Base-by-base conservation (phyloP, 2,329 filamentous ascomycete genomes). In the Penicillium sumatraense region DNA sequence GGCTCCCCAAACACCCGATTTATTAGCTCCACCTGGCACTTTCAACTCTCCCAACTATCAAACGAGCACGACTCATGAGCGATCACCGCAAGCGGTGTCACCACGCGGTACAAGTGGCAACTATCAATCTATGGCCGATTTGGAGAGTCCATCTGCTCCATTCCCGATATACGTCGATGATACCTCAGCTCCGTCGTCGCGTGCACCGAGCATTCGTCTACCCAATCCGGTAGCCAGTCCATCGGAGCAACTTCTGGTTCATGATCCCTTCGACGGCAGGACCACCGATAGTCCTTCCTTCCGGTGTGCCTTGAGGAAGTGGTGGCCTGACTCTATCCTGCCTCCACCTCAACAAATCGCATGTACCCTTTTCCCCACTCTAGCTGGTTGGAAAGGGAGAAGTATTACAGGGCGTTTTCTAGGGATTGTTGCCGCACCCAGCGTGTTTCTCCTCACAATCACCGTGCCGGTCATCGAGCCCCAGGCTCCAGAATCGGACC, bases 381-480 rank as follows among this genome's bases (percentile, higher is more conserved):
- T 99, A 26, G 88, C 87, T 60, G 87, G 83, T 23, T 99, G 93
- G 91, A 79, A 75, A 40, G 85, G 89, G 24, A 98, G 97, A 74
- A 86, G 80, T n/a, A 73, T 89, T n/a, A 91, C 88, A 86, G 93
- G 93, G 65, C 92, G 90, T 68, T 76, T 92, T 41, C 78, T 97
- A 45, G 93, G 91, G 38, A 66, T 95, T 10, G 82, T 96, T 33
- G 93, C 93, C 7, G 88, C 91, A n/a, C 90, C 93, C 1, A 96
- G 89, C 64, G 91, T 99, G 33, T 90, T 99, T 59, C 77, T 98
- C 2, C 81, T 99, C 3, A 93, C 93, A 0, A 86, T 95, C 44
- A 99, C 95, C 0, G 75, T 99, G 4, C 95, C 96, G 0, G 92
- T 99, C 0, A 90, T 96, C 5, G 93, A 98, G 66, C 84, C 84